phyloP scores from a whole-genome alignment of 2,329 filamentous ascomycete genomes.

The Eutypella sp. region DNA sequence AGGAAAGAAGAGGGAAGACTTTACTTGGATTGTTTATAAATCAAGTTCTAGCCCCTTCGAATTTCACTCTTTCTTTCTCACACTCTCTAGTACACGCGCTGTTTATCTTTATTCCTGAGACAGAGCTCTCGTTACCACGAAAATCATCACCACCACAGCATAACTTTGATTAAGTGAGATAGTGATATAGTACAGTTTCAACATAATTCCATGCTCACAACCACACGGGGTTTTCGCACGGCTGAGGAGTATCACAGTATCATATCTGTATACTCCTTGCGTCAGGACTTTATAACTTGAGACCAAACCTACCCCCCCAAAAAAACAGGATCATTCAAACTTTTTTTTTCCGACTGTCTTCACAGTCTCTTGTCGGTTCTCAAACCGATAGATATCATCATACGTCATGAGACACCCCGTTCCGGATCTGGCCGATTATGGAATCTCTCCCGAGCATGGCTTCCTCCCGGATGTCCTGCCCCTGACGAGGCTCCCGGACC shows the following conservation, averaged over 20 bases:
- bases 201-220: constrained; percentile 31
- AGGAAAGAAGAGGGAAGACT: too few species aligned
- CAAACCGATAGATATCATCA: not conserved
- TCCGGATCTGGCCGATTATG: constrained; percentile 68
- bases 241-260: constrained; percentile 59
- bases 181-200: constrained; percentile 5
- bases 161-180: too few species aligned
- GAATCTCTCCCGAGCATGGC: constrained; percentile 71
- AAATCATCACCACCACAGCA: too few species aligned
- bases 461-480: constrained; percentile 83
- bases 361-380: not conserved
- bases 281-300: constrained; percentile 44
- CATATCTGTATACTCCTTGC: constrained; percentile 59
- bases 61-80: constrained; percentile 2
- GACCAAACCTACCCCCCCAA: not conserved
- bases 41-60: too few species aligned
- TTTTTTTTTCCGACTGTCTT: not conserved
- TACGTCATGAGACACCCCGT: constrained; percentile 53
- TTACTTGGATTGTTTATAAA: too few species aligned
- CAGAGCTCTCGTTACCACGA: too few species aligned
- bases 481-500: constrained; percentile 73
- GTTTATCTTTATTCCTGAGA: too few species aligned
- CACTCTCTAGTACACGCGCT: too few species aligned
- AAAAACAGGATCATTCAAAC: not conserved
- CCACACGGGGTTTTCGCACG: constrained; percentile 39